These are phyloP conservation scores for Gonapodya prolifera DNA, from an alignment of 192 early-diverging fungal species.

Conservation along the genomic window DNA sequence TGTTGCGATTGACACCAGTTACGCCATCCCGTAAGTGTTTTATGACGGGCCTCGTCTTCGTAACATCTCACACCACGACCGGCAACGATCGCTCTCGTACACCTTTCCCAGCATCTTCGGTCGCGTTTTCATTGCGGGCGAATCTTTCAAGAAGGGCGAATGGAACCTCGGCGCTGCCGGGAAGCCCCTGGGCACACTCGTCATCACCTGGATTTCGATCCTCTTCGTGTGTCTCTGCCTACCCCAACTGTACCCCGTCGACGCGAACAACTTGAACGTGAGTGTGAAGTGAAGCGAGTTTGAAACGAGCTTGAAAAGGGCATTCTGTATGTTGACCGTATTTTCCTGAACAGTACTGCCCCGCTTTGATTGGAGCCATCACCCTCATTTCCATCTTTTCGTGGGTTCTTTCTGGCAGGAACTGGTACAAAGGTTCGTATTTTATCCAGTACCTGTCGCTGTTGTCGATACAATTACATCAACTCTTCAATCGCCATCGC, in stretches of 20 bases:
- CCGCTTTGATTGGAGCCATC: slow-evolving; percentile 23
- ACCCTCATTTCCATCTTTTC: background rate
- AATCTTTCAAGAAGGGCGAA: slow-evolving; percentile 23
- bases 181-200: slow-evolving; percentile 21
- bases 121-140: slow-evolving; percentile 17
- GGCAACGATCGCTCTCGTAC: too few species aligned
- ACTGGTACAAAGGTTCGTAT: slow-evolving; percentile 17
- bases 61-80: too few species aligned
- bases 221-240: slow-evolving; percentile 28
- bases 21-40: slow-evolving; percentile 19
- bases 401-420: slow-evolving; percentile 17
- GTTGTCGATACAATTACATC: background rate
- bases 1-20: slow-evolving; percentile 24
- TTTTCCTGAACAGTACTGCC: slow-evolving; percentile 11
- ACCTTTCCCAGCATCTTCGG: slow-evolving; percentile 15
- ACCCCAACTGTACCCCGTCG: slow-evolving; percentile 23
- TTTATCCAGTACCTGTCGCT: background rate
- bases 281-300: background rate
- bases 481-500: background rate
- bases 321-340: background rate
- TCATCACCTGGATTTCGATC: slow-evolving; percentile 25
- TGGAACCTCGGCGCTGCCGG: slow-evolving; percentile 25
- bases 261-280: slow-evolving; percentile 17
- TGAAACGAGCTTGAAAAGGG: background rate
- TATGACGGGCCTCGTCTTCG: too few species aligned